phyloP scores from a whole-genome alignment of 495 filamentous ascomycete genomes.

The Pyrenula aspistea region DNA sequence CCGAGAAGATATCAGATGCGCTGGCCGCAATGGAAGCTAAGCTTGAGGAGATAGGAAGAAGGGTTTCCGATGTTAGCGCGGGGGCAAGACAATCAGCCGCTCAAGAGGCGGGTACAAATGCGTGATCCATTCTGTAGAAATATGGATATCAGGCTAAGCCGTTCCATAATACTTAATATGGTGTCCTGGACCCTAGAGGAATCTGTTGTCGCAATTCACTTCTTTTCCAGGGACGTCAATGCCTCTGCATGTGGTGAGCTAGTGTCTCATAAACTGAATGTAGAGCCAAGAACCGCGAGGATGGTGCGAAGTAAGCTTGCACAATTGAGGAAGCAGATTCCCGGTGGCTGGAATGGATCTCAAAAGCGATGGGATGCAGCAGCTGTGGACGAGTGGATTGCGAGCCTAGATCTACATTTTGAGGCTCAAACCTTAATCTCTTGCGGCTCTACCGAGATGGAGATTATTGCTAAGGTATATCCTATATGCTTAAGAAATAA shows the following conservation, averaged over 20 bases:
- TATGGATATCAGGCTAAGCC: background rate
- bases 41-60: background rate
- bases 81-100: background rate
- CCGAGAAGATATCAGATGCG: background rate
- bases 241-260: background rate
- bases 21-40: background rate
- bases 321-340: background rate
- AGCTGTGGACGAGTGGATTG: background rate
- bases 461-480: background rate
- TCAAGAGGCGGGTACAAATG: background rate
- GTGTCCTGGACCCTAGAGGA: background rate
- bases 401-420: background rate
- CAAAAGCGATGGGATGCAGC: background rate
- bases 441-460: background rate
- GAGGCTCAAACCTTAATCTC: background rate
- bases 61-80: background rate
- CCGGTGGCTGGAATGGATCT: background rate
- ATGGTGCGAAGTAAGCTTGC: background rate
- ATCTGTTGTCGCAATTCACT: conserved; percentile 2
- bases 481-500: conserved; percentile 2
- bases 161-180: background rate
- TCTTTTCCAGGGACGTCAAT: background rate
- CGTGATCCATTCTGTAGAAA: conserved; percentile 1
- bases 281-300: background rate
- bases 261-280: background rate